Base-by-base conservation (phyloP, 2,329 filamentous ascomycete species). In the Diaporthe amygdali region DNA sequence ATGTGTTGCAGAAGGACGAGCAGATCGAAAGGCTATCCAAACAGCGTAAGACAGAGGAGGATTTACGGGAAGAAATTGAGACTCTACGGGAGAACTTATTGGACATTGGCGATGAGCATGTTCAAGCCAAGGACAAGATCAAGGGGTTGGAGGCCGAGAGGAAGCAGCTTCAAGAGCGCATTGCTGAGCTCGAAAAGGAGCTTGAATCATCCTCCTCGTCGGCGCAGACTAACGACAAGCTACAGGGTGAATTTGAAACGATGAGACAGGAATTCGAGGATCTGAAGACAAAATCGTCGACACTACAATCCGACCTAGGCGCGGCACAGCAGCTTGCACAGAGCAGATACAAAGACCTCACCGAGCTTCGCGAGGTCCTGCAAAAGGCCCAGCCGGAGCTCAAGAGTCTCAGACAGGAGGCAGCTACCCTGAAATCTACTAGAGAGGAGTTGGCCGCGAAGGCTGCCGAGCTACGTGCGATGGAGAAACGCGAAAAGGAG, bases 381-480 rank as follows among this genome's bases (percentile, higher is more conserved):
- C 92, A 95, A 75, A 97, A 96, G 79, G 89, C 93, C 0, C 95
- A 98, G 77, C 93, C 94, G 0, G 96, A 99, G 81, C 84, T 98
- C 30, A 93, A 92, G 79, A 91, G 85, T 54, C 86, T 98, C 25
- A 90, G 94, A 9, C 90, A 92, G 61, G 95, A 98, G 76, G 91
- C 93, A 37, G 88, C 89, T 0, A 88, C 91, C 49, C 85, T 98
- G 41, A 95, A 94, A 80, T 86, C 85, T 0, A 87, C 89, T 3
- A 96, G 93, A 78, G 92, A 95, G 56, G 94, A 97, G 73, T 86
- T 98, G 2, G 85, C 88, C 0, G 77, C 80, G 32, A 88, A 85
- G 78, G 80, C 77, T 41, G 82, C 82, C 3, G 93, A 95, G 74
- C 80, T 98, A 8, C 91, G 90, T 72, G 88, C 88, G n/a, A 85